Evolutionary conservation across 1,284 basidiomycete genomes (phyloP).

Genomic region (Pseudozyma pruni): DNA sequence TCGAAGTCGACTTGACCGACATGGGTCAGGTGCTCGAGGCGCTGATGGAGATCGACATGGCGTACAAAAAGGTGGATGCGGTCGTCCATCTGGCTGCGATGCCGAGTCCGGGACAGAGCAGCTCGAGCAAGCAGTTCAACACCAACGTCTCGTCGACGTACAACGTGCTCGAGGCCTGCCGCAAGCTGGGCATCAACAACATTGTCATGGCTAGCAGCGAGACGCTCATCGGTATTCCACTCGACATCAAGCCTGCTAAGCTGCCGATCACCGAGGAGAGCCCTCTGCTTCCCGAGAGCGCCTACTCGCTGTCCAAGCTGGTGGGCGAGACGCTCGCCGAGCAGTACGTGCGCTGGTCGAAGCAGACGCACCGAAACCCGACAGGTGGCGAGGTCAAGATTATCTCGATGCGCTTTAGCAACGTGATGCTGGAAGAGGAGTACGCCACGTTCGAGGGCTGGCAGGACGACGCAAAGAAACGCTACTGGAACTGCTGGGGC

Average conservation of each 20-base stretch:
- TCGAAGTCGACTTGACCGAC: constrained; percentile 65
- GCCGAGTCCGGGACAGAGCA: constrained; percentile 66
- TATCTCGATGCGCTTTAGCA: constrained; percentile 68
- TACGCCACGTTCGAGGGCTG: constrained; percentile 68
- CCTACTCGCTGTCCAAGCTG: constrained; percentile 68
- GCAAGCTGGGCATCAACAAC: constrained; percentile 67
- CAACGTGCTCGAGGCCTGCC: constrained; percentile 69
- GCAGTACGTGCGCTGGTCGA: constrained; percentile 68
- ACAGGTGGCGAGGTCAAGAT: constrained; percentile 62
- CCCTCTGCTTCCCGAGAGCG: constrained; percentile 65
- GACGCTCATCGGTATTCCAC: constrained; percentile 69
- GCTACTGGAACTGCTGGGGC: constrained; percentile 53
- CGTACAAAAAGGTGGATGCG: constrained; percentile 67
- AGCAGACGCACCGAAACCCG: constrained; percentile 25
- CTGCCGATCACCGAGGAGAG: constrained; percentile 68
- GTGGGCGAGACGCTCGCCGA: constrained; percentile 69
- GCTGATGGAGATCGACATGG: constrained; percentile 64
- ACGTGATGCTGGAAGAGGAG: constrained; percentile 68
- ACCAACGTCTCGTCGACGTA: constrained; percentile 68
- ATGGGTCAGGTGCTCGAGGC: constrained; percentile 67
- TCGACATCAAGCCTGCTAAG: constrained; percentile 63
- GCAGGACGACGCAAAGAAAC: constrained; percentile 65
- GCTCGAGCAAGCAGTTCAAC: constrained; percentile 67
- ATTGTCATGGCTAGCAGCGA: constrained; percentile 68
- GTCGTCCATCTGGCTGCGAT: constrained; percentile 69